Percentiles rank a stretch among this genome's conserved stretches.
Conservation (phyloP, 495 filamentous ascomycete genomes). For the Aspergillus ellipticus region DNA sequence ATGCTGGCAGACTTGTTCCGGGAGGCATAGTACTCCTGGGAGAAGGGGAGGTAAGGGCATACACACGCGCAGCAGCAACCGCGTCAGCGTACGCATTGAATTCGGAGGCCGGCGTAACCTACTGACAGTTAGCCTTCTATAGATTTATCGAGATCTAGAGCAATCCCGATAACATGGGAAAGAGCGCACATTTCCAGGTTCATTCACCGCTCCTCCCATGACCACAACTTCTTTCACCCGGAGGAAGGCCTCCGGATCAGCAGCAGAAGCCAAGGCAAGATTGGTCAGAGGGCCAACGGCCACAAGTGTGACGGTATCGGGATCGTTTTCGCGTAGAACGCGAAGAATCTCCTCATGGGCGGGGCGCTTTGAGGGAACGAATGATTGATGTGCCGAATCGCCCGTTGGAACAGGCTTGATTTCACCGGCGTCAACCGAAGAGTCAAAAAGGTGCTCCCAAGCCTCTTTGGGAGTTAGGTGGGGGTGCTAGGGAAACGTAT, state of each 20-base stretch:
- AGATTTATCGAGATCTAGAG: not conserved
- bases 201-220: constrained; percentile 89
- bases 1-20: constrained; percentile 49
- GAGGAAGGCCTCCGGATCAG: constrained; percentile 82
- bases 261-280: constrained; percentile 78
- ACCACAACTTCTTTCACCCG: constrained; percentile 85
- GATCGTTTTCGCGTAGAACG: constrained; percentile 70
- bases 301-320: constrained; percentile 81
- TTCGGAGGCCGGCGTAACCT: constrained; percentile 70
- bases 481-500: constrained; percentile 61
- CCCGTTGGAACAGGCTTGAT: constrained; percentile 32
- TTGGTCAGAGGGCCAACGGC: constrained; percentile 90
- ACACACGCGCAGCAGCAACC: constrained; percentile 81
- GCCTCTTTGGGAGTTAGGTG: constrained; percentile 78
- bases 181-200: constrained; percentile 67
- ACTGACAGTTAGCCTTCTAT: constrained; percentile 4
- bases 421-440: constrained; percentile 36
- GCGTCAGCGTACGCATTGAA: constrained; percentile 85
- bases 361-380: constrained; percentile 65
- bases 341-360: constrained; percentile 84
- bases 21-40: constrained; percentile 71
- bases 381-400: constrained; percentile 45
- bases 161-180: not conserved
- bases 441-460: constrained; percentile 78
- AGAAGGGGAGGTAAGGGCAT: constrained; percentile 77